phyloP scores from a whole-genome alignment of 2,329 filamentous ascomycete genomes.

The Fragosphaeria purpurea region DNA sequence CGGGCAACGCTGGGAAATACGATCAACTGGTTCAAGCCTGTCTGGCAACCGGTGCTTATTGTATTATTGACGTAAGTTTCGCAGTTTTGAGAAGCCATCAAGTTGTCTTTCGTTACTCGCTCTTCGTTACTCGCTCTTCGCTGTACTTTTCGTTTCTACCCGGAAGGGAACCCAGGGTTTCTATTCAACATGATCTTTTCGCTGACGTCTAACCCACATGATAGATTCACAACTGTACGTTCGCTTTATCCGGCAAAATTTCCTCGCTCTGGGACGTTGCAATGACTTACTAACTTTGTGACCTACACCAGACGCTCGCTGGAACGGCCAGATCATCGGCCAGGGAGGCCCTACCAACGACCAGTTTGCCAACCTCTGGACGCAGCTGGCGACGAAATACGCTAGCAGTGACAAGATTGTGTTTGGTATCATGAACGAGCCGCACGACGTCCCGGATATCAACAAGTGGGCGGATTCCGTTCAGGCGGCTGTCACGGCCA shows the following conservation, averaged over 20 bases:
- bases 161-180: too few relatives aligned
- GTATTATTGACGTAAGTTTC: slow-evolving; percentile 35
- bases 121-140: too few relatives aligned
- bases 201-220: background rate
- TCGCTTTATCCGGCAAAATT: background rate
- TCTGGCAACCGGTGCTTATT: slow-evolving; percentile 33
- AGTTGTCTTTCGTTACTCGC: too few relatives aligned
- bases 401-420: slow-evolving; percentile 40
- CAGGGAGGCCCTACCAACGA: slow-evolving; percentile 53
- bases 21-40: slow-evolving; percentile 39
- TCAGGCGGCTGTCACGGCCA: slow-evolving; percentile 54
- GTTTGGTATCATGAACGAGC: slow-evolving; percentile 62
- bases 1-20: slow-evolving; percentile 31
- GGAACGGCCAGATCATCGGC: slow-evolving; percentile 52
- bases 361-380: slow-evolving; percentile 52
- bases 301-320: slow-evolving; percentile 31
- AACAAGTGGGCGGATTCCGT: slow-evolving; percentile 47
- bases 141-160: too few relatives aligned
- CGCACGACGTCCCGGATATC: slow-evolving; percentile 45
- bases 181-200: too few relatives aligned
- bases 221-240: background rate
- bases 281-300: too few relatives aligned
- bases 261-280: too few relatives aligned
- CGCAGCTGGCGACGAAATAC: slow-evolving; percentile 47
- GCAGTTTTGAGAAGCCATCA: too few relatives aligned